These are phyloP conservation scores for Ciborinia camelliae DNA, from an alignment of 2,329 filamentous ascomycete genomes.

Conservation along the genomic window DNA sequence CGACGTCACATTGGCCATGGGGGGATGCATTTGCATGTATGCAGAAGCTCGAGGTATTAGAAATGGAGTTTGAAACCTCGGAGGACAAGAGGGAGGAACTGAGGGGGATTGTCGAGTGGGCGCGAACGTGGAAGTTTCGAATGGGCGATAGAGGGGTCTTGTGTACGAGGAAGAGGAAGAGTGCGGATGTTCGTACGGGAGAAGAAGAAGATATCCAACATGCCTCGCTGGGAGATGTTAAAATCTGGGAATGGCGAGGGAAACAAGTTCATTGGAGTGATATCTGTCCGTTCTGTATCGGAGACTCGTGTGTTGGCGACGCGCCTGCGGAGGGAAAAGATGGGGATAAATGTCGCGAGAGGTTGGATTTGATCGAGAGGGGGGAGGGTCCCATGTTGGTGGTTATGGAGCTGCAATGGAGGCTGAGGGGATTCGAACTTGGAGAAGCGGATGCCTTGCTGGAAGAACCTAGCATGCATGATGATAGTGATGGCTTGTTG, in stretches of 20 bases:
- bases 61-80: slow-evolving; percentile 31
- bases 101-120: slow-evolving; percentile 26
- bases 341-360: slow-evolving; percentile 5
- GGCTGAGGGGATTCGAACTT: too few species aligned
- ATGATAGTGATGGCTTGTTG: not conserved
- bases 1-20: slow-evolving; percentile 22
- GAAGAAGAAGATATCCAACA: too few species aligned
- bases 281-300: not conserved
- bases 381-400: slow-evolving; percentile 10
- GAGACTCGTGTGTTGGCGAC: not conserved
- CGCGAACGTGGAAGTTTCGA: slow-evolving; percentile 29
- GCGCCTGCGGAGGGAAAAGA: not conserved
- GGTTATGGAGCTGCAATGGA: slow-evolving; percentile 5
- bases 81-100: slow-evolving; percentile 32
- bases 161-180: slow-evolving; percentile 23
- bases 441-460: too few species aligned
- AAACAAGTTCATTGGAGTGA: slow-evolving; percentile 1
- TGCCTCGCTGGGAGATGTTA: not conserved
- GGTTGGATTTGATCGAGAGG: not conserved
- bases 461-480: too few species aligned
- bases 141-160: slow-evolving; percentile 21
- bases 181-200: not conserved
- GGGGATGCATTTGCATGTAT: slow-evolving; percentile 26
- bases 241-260: slow-evolving; percentile 1
- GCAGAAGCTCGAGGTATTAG: slow-evolving; percentile 22